phyloP scores from a whole-genome alignment of 768 basidiomycete species.

The Zangia roseola region DNA sequence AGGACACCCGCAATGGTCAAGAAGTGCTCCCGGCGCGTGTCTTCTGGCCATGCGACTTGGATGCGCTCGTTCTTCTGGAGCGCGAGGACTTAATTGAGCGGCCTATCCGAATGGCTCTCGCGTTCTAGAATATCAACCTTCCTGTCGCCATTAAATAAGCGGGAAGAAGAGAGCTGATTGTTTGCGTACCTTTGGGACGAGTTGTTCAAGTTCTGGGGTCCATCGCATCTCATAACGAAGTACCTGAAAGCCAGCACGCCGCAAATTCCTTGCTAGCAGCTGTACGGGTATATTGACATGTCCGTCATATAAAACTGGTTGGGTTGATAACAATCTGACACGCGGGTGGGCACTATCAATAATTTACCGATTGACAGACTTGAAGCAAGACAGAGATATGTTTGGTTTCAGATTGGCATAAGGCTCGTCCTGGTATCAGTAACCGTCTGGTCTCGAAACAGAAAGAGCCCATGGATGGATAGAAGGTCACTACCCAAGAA shows the following conservation, averaged over 20 bases:
- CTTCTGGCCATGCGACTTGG: slow-evolving; percentile 53
- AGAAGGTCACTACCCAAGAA: too few relatives aligned
- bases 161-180: too few relatives aligned
- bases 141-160: slow-evolving; percentile 32
- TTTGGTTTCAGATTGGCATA: slow-evolving; percentile 57
- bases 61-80: slow-evolving; percentile 51
- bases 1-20: slow-evolving; percentile 39
- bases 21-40: slow-evolving; percentile 47
- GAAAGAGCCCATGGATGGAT: too few relatives aligned
- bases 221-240: slow-evolving; percentile 68
- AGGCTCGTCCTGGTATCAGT: slow-evolving; percentile 56
- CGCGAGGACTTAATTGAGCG: slow-evolving; percentile 42
- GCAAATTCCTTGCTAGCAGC: slow-evolving; percentile 60
- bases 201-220: slow-evolving; percentile 63
- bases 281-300: slow-evolving; percentile 71
- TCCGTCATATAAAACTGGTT: slow-evolving; percentile 54
- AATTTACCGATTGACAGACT: too few relatives aligned
- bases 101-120: slow-evolving; percentile 25
- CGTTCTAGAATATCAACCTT: slow-evolving; percentile 43
- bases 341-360: neutral
- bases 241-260: slow-evolving; percentile 53
- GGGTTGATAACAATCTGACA: slow-evolving; percentile 58
- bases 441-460: slow-evolving; percentile 48
- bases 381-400: slow-evolving; percentile 37
- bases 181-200: slow-evolving; percentile 49